phyloP scores from a whole-genome alignment of 2,329 filamentous ascomycete species.

The Botrytis medusae region DNA sequence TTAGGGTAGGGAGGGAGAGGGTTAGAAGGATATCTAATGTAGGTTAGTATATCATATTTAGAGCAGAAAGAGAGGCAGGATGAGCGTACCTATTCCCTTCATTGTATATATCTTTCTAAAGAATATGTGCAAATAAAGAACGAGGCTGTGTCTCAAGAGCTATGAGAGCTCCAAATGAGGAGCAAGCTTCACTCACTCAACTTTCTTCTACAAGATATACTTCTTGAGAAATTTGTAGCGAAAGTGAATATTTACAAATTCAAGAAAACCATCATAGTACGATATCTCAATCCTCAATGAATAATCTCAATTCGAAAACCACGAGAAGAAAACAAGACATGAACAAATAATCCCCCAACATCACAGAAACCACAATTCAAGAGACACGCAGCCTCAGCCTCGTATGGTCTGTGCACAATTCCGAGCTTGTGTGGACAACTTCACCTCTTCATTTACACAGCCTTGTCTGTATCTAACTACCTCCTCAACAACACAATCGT shows the following conservation, averaged over 20 bases:
- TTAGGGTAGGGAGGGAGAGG: conserved; percentile 60
- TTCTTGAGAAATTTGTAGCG: not conserved
- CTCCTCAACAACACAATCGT: conserved; percentile 4
- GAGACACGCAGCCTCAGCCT: conserved; percentile 16
- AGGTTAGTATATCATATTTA: not conserved
- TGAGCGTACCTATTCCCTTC: conserved; percentile 33
- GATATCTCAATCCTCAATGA: conserved; percentile 5
- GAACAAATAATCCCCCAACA: not conserved
- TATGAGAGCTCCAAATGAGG: not conserved
- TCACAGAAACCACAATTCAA: not conserved
- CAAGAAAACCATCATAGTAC: not conserved
- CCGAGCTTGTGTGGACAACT: conserved; percentile 16
- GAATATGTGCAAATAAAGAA: not conserved
- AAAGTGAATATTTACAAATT: not conserved
- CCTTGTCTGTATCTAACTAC: conserved; percentile 18
- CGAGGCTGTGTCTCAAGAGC: not conserved
- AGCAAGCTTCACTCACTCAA: conserved; percentile 8
- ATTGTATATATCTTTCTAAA: conserved; percentile 27
- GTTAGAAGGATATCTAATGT: conserved; percentile 49
- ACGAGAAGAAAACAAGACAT: not conserved
- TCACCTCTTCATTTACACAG: conserved; percentile 17
- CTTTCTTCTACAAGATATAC: not conserved
- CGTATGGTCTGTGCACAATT: not conserved
- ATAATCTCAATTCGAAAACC: not conserved
- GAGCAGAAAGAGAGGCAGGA: not conserved